phyloP scores from a whole-genome alignment of 345 rosid genomes.

The Citrus trifoliata region DNA sequence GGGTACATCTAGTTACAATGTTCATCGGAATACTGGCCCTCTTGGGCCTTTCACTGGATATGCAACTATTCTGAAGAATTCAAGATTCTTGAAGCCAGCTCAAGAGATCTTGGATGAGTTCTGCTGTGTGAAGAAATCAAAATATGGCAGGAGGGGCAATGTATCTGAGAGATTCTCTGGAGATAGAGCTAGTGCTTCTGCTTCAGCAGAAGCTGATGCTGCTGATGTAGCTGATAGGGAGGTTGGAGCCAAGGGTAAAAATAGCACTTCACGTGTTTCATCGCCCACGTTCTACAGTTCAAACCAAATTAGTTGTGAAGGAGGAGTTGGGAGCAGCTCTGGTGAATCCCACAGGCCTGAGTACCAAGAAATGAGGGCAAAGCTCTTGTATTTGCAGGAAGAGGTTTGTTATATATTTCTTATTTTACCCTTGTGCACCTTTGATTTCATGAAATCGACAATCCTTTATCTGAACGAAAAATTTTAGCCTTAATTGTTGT shows the following conservation, averaged over 20 bases:
- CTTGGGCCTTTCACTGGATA: conserved; percentile 79
- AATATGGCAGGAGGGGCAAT: conserved; percentile 3
- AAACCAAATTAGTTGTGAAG: conserved; percentile 23
- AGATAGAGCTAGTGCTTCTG: conserved; percentile 21
- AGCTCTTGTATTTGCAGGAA: conserved; percentile 50
- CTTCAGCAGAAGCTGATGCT: conserved; percentile 11
- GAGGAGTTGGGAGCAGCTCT: conserved; percentile 30
- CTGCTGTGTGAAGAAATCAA: conserved; percentile 21
- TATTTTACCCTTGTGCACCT: neutral
- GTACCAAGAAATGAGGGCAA: conserved; percentile 55
- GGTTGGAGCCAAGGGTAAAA: conserved; percentile 10
- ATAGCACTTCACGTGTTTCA: conserved; percentile 8
- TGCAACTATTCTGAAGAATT: conserved; percentile 58
- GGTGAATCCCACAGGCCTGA: conserved; percentile 37
- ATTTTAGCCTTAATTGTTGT: neutral
- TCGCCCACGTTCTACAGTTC: conserved; percentile 24
- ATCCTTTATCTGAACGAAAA: neutral
- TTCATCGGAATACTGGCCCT: conserved; percentile 41
- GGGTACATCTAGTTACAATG: conserved; percentile 14
- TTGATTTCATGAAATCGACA: neutral
- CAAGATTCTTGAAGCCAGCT: conserved; percentile 55
- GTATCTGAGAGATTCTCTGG: conserved; percentile 15
- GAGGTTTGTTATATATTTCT: conserved; percentile 41
- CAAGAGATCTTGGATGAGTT: conserved; percentile 48
- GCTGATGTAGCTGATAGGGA: conserved; percentile 13